These are phyloP conservation scores for Mycoemilia scoparia DNA, from an alignment of 192 early-diverging fungal species.

Conservation along the genomic window DNA sequence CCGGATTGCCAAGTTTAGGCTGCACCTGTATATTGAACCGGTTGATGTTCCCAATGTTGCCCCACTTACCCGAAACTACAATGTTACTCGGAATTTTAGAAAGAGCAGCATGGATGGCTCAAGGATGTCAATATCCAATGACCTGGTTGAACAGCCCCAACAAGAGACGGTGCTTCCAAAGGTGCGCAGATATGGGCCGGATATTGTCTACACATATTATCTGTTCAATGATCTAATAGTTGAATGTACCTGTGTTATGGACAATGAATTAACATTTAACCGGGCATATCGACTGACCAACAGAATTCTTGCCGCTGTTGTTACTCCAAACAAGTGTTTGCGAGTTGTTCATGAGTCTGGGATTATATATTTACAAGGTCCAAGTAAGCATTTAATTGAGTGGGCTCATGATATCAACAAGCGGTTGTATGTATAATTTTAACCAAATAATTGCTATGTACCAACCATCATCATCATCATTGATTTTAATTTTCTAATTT, in stretches of 20 bases:
- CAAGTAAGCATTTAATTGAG: conserved; percentile 6
- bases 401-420: conserved; percentile 28
- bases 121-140: conserved; percentile 1
- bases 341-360: conserved; percentile 19
- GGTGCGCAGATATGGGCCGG: conserved; percentile 13
- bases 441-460: too few relatives aligned
- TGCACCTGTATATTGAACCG: conserved; percentile 11
- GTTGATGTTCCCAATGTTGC: neutral
- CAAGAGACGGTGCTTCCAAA: conserved; percentile 8
- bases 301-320: conserved; percentile 11
- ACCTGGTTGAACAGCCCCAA: neutral
- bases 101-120: conserved; percentile 10
- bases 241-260: conserved; percentile 24
- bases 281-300: conserved; percentile 15
- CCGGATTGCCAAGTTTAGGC: conserved; percentile 29
- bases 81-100: conserved; percentile 14
- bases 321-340: conserved; percentile 16
- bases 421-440: conserved; percentile 9
- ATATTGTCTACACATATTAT: conserved; percentile 31
- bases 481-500: too few relatives aligned
- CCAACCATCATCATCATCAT: too few relatives aligned
- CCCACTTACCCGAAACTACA: conserved; percentile 1
- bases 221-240: conserved; percentile 59
- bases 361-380: conserved; percentile 22
- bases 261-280: conserved; percentile 17